These are phyloP conservation scores for Chenopodium suecicum DNA, from an alignment of 148 eudicot species.

Conservation along the genomic window DNA sequence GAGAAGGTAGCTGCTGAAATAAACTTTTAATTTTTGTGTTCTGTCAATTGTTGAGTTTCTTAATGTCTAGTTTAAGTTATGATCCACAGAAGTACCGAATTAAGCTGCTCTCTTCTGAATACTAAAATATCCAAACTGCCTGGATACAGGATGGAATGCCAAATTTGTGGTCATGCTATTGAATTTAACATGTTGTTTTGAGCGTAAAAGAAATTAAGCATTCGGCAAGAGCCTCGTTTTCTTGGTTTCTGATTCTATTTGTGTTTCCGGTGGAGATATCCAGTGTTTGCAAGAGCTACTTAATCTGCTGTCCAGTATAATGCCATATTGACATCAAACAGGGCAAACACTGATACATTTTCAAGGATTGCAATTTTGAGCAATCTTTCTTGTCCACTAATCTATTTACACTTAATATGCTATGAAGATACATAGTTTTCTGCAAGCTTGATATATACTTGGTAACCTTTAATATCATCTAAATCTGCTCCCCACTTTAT, in stretches of 20 bases:
- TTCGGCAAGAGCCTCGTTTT: neutral
- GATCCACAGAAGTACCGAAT: neutral
- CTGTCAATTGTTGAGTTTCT: neutral
- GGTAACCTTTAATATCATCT: neutral
- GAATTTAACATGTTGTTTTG: too few species aligned
- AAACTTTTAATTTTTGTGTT: neutral
- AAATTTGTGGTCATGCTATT: neutral
- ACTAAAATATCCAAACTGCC: neutral
- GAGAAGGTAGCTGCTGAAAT: conserved; percentile 40
- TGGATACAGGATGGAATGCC: neutral
- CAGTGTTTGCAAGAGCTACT: neutral
- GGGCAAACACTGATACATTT: neutral
- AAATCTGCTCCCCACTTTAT: neutral
- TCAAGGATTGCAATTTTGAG: neutral
- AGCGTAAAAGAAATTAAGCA: neutral
- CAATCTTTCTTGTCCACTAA: neutral
- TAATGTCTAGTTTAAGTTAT: neutral
- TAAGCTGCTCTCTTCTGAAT: neutral
- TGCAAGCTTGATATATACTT: neutral
- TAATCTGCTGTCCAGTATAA: neutral
- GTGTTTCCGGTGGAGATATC: neutral
- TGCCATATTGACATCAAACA: neutral
- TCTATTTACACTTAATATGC: neutral
- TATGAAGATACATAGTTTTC: neutral
- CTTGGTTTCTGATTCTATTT: neutral